Evolutionary conservation across 1,284 basidiomycete genomes (phyloP), one percentile per base, ranked within the genome.

Genomic region (Cutaneotrichosporon daszewskae): DNA sequence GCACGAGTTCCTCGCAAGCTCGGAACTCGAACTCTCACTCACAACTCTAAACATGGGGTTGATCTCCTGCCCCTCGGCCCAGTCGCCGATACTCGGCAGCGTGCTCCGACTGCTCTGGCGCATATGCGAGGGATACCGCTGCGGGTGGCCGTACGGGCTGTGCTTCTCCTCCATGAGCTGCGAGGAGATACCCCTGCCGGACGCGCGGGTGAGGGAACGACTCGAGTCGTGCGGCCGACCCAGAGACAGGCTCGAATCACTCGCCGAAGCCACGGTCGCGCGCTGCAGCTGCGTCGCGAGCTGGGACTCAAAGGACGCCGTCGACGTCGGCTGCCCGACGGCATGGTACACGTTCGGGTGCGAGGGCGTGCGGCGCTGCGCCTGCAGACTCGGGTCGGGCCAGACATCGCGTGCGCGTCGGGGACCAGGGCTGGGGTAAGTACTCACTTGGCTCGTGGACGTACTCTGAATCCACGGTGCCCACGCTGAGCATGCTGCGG

Each of bases 11-110:
- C 38, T 31, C 20, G 24, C 13, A 37, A 14, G 19, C 29, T 6
- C 7, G 16, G 4, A 13, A 23, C 8, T 16, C 32, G 18, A 20
- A 27, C n/a, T n/a, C n/a, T n/a, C 16, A 75, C 86, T 77, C 71
- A 88, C 87, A 70, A 90, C 86, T 78, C 85, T 82, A 76, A 90
- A 91, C 71, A 89, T 89, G 28, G 87, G 86, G 69, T 91, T 89
- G 62, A 88, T 86, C 18, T 58, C 47, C 2, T 50, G 52, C 17
- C 56, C 77, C 14, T 50, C 57, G 25, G 59, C 55, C 55, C 59
- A 64, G 46, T 57, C 59, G 77, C 54, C 78, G 71, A 70, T 71
- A 67, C 75, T 64, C 57, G 76, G 71, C 40, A 67, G 50, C 29
- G 58, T 44, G 38, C 77, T 76, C 2, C 53, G 54, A 16, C 47